These are phyloP conservation scores for Verticillium isaacii DNA, from an alignment of 2,329 filamentous ascomycete species.

Conservation along the genomic window DNA sequence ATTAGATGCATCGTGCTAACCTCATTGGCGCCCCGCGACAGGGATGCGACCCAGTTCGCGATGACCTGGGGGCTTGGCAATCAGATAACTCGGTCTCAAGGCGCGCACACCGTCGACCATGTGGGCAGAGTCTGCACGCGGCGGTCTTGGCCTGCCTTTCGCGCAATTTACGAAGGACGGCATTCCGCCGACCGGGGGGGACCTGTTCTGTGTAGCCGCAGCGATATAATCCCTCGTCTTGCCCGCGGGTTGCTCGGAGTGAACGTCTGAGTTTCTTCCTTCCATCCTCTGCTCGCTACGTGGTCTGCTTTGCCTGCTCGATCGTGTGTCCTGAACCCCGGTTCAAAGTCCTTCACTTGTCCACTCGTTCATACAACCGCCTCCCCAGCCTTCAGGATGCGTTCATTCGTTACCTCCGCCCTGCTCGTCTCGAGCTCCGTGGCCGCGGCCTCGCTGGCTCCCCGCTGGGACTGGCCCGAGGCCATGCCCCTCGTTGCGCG, in stretches of 20 bases:
- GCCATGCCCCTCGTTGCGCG: conserved; percentile 25
- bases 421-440: conserved; percentile 1
- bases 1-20: background rate
- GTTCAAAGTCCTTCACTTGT: conserved; percentile 2
- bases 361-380: background rate
- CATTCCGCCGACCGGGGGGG: background rate
- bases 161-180: background rate
- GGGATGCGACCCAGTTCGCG: background rate
- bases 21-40: background rate
- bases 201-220: background rate
- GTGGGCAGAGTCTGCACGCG: background rate
- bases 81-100: background rate
- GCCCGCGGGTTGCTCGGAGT: background rate
- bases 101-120: background rate
- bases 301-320: background rate
- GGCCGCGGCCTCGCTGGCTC: background rate
- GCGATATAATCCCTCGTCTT: background rate
- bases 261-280: background rate
- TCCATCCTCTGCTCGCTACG: background rate
- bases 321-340: background rate
- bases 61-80: background rate
- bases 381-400: background rate
- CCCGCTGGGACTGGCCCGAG: conserved; percentile 9
- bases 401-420: background rate
- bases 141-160: background rate